These are phyloP conservation scores for Phytophthora colocasiae DNA, from an alignment of 352 stramenopile genomes.

Conservation along the genomic window DNA sequence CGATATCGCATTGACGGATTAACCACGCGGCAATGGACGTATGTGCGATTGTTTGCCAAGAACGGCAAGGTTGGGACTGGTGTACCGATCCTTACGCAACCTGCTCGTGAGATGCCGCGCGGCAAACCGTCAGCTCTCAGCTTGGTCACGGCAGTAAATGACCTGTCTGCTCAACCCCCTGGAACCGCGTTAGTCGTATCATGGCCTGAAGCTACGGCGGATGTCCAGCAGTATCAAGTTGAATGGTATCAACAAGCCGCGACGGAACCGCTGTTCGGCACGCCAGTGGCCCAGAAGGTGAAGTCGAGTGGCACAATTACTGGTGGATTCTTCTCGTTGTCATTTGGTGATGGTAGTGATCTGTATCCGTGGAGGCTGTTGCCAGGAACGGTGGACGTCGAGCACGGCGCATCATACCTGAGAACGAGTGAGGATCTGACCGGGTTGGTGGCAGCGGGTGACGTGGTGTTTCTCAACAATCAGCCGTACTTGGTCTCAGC, in stretches of 20 bases:
- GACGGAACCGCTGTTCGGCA: constrained; percentile 66
- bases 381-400: constrained; percentile 61
- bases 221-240: constrained; percentile 53
- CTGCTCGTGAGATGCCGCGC: constrained; percentile 69
- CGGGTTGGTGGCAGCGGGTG: constrained; percentile 79
- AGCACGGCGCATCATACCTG: constrained; percentile 63
- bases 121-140: constrained; percentile 54
- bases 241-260: constrained; percentile 78
- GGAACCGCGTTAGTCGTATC: constrained; percentile 61
- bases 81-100: constrained; percentile 48
- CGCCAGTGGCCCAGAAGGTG: constrained; percentile 59
- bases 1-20: constrained; percentile 63
- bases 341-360: constrained; percentile 50
- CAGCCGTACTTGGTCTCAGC: constrained; percentile 80
- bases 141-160: constrained; percentile 50
- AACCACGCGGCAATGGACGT: constrained; percentile 54
- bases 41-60: constrained; percentile 75
- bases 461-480: constrained; percentile 82
- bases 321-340: constrained; percentile 68
- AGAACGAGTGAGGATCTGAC: constrained; percentile 91
- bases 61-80: constrained; percentile 65
- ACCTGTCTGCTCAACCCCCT: constrained; percentile 31
- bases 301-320: constrained; percentile 58
- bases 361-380: constrained; percentile 49
- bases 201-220: constrained; percentile 52